Base-by-base conservation (phyloP, 2,329 filamentous ascomycete species). In the Teratosphaeria gauchensis region DNA sequence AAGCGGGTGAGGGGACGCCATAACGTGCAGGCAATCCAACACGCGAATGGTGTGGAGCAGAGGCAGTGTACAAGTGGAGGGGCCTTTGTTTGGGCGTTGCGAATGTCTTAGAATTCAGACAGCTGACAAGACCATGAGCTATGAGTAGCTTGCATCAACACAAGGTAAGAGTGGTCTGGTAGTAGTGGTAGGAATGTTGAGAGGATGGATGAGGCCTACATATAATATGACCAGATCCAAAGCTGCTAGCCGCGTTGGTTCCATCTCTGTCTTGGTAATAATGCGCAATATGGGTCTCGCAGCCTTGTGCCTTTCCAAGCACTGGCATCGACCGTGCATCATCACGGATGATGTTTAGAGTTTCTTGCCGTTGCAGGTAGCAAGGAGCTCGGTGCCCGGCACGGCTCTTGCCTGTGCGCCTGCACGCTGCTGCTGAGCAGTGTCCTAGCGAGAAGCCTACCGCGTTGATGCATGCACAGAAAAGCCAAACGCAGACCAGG, bases 1-100 rank as follows among this genome's bases (percentile, higher is more conserved):
- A 11, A 55, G 30, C 21, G 58, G 56, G 14, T 54, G 51, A 9
- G 52, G 52, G n/a, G 52, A 53, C 7, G 56, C 33, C 51, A 59
- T 55, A 61, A 12, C 31, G 14, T 30, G 58, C 32, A 32, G 61
- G 53, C 24, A 59, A 62, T 46, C 56, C 19, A 8, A 16, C 8
- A 7, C 14, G 19, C 31, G 31, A 42, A 35, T 16, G 35, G 16
- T 28, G 54, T 14, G 19, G 31, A n/a, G 54, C 21, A 55, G 32
- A 46, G 7, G 12, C 31, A 24, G 6, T 55, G 32, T 55, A 30
- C 21, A 38, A 30, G 21, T 55, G 54, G 52, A 19, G 52, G n/a
- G 52, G 24, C 32, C 24, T 31, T 7, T 53, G 52, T 46, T 19
- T 28, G 46, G 24, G 24, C 54, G 19, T 55, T 4, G 31, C 11